Conservation (phyloP, 306 rosid genomes). For the Lathyrus tuberosus region DNA sequence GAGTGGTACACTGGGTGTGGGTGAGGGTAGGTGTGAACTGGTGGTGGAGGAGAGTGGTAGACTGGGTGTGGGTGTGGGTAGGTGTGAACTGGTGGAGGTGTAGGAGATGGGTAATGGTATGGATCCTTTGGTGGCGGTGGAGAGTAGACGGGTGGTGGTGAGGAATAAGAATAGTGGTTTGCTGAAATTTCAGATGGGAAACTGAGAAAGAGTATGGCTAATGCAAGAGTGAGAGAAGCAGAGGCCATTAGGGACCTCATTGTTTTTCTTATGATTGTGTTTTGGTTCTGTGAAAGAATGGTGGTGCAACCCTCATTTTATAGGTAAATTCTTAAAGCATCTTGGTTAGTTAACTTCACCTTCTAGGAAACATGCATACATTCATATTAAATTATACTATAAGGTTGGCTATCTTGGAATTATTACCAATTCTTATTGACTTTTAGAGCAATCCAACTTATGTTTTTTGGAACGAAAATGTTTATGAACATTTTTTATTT, state of each 20-base stretch:
- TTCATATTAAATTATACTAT: not conserved
- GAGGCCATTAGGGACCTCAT: constrained; percentile 60
- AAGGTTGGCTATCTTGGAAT: not conserved
- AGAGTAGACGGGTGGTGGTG: constrained; percentile 45
- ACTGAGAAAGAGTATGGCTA: constrained; percentile 34
- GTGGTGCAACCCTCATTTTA: constrained; percentile 32
- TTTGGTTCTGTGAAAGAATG: constrained; percentile 21
- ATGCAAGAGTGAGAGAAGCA: constrained; percentile 47
- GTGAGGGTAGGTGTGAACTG: too few species aligned
- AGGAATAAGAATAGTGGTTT: constrained; percentile 51
- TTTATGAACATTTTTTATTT: too few species aligned
- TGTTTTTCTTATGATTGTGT: constrained; percentile 27
- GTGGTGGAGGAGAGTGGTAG: too few species aligned
- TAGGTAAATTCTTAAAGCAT: constrained; percentile 27
- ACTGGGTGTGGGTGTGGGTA: too few species aligned
- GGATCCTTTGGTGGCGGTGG: not conserved
- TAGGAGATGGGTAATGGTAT: constrained; percentile 10
- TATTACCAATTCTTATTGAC: constrained; percentile 1
- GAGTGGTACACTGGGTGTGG: too few species aligned
- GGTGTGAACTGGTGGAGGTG: not conserved
- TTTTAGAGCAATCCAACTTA: constrained; percentile 11
- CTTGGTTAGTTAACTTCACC: constrained; percentile 23
- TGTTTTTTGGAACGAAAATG: too few species aligned
- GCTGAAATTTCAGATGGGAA: constrained; percentile 42
- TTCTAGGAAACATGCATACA: constrained; percentile 24